A percentile compares a stretch with the other conserved stretches of the same genome.
phyloP scores from a whole-genome alignment of 306 rosid species.

The Rosa lucieae region DNA sequence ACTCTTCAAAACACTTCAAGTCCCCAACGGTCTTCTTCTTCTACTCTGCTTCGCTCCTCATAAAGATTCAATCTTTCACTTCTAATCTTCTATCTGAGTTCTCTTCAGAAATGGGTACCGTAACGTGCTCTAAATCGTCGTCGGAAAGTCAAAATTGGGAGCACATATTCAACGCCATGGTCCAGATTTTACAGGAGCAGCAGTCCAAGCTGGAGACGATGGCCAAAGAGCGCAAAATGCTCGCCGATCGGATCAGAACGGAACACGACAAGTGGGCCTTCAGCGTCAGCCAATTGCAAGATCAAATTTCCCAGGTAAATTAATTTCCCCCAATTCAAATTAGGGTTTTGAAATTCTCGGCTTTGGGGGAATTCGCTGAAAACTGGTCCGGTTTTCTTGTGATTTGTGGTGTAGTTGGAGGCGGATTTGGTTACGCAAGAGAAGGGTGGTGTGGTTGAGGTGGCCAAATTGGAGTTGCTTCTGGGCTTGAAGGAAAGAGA shows the following conservation, averaged over 20 bases:
- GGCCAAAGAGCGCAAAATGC: constrained; percentile 46
- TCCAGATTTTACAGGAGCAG: constrained; percentile 50
- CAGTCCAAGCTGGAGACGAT: constrained; percentile 65
- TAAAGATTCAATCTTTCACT: constrained; percentile 10
- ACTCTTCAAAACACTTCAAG: neutral
- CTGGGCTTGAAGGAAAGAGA: constrained; percentile 57
- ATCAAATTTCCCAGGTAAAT: constrained; percentile 51
- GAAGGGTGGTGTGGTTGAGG: constrained; percentile 43
- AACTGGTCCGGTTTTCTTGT: constrained; percentile 13
- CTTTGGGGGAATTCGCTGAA: neutral
- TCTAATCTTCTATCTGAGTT: constrained; percentile 11
- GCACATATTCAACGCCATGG: constrained; percentile 46
- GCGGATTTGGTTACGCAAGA: constrained; percentile 42
- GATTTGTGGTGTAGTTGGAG: constrained; percentile 47
- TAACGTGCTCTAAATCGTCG: constrained; percentile 23
- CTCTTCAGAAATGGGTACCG: constrained; percentile 35
- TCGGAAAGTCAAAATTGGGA: constrained; percentile 57
- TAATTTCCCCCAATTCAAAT: neutral
- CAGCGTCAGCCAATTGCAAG: constrained; percentile 43
- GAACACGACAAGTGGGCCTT: constrained; percentile 64
- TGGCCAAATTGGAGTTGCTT: constrained; percentile 44
- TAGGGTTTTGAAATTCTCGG: constrained; percentile 28
- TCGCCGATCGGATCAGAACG: constrained; percentile 49
- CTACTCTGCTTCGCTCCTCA: neutral
- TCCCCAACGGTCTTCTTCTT: constrained; percentile 19